Percentiles rank a stretch among this genome's conserved stretches.
Conservation (phyloP, 345 rosid species). For the Citrus australasica region DNA sequence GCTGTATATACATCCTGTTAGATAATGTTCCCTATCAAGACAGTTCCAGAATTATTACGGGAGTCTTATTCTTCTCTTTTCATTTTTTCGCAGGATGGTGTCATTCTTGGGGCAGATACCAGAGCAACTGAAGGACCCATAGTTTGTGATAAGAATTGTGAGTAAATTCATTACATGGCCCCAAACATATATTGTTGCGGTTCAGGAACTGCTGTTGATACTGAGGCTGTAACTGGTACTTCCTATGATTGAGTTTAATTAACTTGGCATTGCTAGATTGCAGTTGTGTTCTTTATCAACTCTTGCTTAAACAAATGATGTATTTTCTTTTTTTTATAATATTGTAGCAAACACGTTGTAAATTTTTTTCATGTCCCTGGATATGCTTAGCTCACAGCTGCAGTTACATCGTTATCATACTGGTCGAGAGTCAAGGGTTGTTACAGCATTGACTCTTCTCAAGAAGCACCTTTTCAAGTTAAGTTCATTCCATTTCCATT, state of each 20-base stretch:
- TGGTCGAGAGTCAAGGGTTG: conserved; percentile 75
- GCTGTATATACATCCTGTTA: neutral
- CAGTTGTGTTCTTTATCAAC: neutral
- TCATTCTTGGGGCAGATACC: conserved; percentile 92
- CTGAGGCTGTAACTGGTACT: conserved; percentile 96
- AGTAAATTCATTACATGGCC: conserved; percentile 97
- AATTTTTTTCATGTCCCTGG: conserved; percentile 24
- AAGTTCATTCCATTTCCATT: conserved; percentile 8
- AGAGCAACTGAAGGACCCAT: conserved; percentile 93
- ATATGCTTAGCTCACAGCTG: conserved; percentile 87
- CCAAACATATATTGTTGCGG: conserved; percentile 96
- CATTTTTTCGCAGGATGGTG: conserved; percentile 59
- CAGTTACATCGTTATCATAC: conserved; percentile 75
- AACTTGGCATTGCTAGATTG: neutral
- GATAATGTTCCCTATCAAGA: neutral
- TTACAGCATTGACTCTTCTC: conserved; percentile 78
- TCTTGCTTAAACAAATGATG: neutral
- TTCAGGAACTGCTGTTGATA: conserved; percentile 97
- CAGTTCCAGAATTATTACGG: conserved; percentile 1
- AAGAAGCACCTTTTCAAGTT: conserved; percentile 77
- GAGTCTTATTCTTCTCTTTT: neutral
- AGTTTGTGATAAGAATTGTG: conserved; percentile 95
- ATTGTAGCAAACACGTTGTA: neutral
- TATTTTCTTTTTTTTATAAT: neutral
- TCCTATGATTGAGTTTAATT: conserved; percentile 10